Evolutionary conservation across 495 filamentous ascomycete genomes (phyloP).

Genomic region (Xylaria cubensis): DNA sequence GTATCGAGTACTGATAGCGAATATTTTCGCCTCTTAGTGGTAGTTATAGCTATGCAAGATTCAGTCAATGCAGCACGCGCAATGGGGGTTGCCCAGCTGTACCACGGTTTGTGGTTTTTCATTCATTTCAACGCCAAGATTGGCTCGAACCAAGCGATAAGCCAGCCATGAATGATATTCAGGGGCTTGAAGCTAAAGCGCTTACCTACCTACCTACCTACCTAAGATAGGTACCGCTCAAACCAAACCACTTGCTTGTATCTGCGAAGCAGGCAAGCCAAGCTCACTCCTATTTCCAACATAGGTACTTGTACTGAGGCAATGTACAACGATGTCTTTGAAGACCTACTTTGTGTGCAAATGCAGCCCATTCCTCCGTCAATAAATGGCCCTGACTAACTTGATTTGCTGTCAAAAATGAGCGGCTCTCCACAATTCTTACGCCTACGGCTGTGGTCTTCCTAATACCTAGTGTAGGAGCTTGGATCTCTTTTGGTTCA

Average conservation of each 20-base stretch:
- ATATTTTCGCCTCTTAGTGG: no score
- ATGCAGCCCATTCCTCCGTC: background rate
- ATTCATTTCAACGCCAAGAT: conserved; percentile 17
- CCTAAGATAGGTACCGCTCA: no score
- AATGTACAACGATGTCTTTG: background rate
- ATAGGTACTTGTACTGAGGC: background rate
- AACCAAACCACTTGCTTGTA: no score
- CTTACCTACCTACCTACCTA: no score
- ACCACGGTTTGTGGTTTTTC: background rate
- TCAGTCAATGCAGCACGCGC: background rate
- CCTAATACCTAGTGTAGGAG: background rate
- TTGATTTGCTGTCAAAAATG: background rate
- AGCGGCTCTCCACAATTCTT: background rate
- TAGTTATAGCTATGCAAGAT: background rate
- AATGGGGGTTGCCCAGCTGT: background rate
- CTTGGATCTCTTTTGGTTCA: background rate
- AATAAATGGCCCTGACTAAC: no score
- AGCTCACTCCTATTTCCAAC: background rate
- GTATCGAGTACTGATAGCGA: background rate
- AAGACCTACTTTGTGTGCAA: background rate
- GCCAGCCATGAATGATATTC: conserved; percentile 4
- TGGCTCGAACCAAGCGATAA: background rate
- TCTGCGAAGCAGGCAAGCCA: background rate
- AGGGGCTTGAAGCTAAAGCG: conserved; percentile 9
- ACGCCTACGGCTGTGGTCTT: background rate